These are phyloP conservation scores for Asterionellopsis glacialis DNA, from an alignment of 108 stramenopile genomes.

Conservation along the genomic window DNA sequence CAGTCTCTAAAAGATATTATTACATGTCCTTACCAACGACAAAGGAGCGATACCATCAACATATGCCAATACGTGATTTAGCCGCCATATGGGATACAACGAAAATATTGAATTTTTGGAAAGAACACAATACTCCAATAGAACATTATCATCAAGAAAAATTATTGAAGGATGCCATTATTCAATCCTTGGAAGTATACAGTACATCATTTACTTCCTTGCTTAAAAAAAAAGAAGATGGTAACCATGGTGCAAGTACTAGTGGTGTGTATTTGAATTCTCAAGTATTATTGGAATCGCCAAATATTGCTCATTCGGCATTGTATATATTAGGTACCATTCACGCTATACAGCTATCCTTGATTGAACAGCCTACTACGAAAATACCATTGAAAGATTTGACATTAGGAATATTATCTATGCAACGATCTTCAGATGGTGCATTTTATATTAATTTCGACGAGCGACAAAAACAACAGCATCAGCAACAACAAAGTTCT, in stretches of 20 bases:
- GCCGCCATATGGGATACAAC: conserved; percentile 49
- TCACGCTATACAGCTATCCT: conserved; percentile 13
- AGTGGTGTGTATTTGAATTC: background rate
- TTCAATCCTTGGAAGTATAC: conserved; percentile 18
- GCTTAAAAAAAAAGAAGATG: too few species aligned
- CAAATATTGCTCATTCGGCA: conserved; percentile 50
- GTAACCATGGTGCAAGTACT: background rate
- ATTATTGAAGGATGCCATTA: conserved; percentile 13
- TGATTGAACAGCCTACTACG: background rate
- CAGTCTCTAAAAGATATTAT: conserved; percentile 19
- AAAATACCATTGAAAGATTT: conserved; percentile 20
- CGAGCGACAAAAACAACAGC: too few species aligned
- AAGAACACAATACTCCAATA: conserved; percentile 5
- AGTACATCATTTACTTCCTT: background rate
- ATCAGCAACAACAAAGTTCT: too few species aligned
- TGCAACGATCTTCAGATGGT: conserved; percentile 33
- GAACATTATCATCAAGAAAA: background rate
- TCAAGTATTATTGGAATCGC: conserved; percentile 20
- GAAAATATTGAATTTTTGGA: conserved; percentile 19
- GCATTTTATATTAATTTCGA: conserved; percentile 23
- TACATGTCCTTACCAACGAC: conserved; percentile 14
- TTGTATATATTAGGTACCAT: conserved; percentile 18
- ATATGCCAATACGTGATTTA: conserved; percentile 40
- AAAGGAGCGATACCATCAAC: conserved; percentile 17
- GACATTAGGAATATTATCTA: conserved; percentile 26